Percentiles rank a stretch among this genome's conserved stretches.
Conservation (phyloP, 2,329 filamentous ascomycete species). For the Nothophoma quercina region DNA sequence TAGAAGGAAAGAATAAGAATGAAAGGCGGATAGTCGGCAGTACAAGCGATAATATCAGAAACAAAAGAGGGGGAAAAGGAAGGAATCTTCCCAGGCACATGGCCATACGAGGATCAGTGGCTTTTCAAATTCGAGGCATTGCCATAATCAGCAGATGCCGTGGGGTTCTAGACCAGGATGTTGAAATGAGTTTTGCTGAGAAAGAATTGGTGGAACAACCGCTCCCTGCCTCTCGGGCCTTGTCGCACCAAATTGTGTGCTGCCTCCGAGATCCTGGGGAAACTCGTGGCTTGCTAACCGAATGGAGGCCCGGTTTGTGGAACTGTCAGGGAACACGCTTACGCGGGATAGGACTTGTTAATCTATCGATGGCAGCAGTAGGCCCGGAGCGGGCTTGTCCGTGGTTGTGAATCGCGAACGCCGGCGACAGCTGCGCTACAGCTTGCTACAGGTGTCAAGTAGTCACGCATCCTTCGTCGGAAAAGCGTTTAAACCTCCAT, state of each 20-base stretch:
- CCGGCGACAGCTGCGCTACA: constrained; percentile 13
- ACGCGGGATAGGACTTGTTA: constrained; percentile 15
- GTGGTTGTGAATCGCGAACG: constrained; percentile 7
- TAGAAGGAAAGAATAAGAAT: constrained; percentile 18
- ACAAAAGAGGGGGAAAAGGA: constrained; percentile 20
- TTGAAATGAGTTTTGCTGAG: constrained; percentile 26
- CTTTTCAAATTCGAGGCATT: constrained; percentile 24
- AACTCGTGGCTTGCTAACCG: constrained; percentile 28
- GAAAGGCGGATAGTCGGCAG: constrained; percentile 13
- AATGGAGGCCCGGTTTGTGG: constrained; percentile 17
- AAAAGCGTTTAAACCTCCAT: not conserved
- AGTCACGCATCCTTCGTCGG: constrained; percentile 3
- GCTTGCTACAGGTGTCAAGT: constrained; percentile 14
- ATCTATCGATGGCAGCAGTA: constrained; percentile 10
- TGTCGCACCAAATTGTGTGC: constrained; percentile 25
- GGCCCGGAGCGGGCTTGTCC: constrained; percentile 7
- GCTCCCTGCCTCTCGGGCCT: constrained; percentile 21
- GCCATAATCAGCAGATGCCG: constrained; percentile 21
- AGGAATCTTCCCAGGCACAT: constrained; percentile 19
- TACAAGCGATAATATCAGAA: constrained; percentile 17
- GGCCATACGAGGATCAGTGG: constrained; percentile 26
- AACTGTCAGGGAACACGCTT: constrained; percentile 14
- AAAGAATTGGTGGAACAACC: constrained; percentile 40
- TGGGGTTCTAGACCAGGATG: constrained; percentile 28
- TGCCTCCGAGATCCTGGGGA: constrained; percentile 31